These are phyloP conservation scores for Marchantia polymorpha DNA, from an alignment of 225 moss, liverwort and hornwort genomes.

Conservation along the genomic window DNA sequence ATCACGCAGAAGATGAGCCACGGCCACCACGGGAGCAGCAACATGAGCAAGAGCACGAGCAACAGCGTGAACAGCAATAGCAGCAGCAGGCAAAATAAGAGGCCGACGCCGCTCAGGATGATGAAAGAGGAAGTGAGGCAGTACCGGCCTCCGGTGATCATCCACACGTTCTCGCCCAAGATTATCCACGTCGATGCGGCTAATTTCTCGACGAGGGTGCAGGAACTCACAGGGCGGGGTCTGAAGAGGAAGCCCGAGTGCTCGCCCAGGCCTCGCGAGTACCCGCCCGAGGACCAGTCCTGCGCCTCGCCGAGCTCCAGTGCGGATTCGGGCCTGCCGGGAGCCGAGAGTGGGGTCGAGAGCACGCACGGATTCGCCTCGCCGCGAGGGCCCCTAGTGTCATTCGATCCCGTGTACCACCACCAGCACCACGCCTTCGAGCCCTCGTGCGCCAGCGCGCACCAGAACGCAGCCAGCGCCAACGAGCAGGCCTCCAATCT, in stretches of 20 bases:
- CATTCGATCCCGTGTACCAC: conserved; percentile 24
- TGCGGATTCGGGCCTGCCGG: conserved; percentile 28
- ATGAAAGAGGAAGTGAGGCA: conserved; percentile 60
- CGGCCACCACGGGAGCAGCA: neutral
- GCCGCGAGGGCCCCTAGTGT: conserved; percentile 32
- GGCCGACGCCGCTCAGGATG: conserved; percentile 51
- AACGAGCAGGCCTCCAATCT: conserved; percentile 21
- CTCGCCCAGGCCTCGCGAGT: conserved; percentile 26
- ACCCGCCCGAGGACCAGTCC: conserved; percentile 2
- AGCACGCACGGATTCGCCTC: conserved; percentile 31
- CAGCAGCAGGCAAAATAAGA: conserved; percentile 45
- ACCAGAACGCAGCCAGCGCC: neutral
- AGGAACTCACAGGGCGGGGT: conserved; percentile 64
- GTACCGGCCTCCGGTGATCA: conserved; percentile 74
- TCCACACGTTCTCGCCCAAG: conserved; percentile 79
- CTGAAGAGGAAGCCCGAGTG: conserved; percentile 43
- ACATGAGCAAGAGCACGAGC: conserved; percentile 8
- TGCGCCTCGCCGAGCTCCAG: conserved; percentile 39
- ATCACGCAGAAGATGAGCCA: neutral
- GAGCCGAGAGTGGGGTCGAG: neutral
- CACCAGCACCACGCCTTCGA: conserved; percentile 9
- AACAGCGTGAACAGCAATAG: conserved; percentile 16
- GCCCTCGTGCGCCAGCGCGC: neutral
- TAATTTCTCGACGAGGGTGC: conserved; percentile 68
- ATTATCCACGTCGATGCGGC: conserved; percentile 65